phyloP scores from a whole-genome alignment of 108 stramenopile genomes.

The Aurantiochytrium sp. region DNA sequence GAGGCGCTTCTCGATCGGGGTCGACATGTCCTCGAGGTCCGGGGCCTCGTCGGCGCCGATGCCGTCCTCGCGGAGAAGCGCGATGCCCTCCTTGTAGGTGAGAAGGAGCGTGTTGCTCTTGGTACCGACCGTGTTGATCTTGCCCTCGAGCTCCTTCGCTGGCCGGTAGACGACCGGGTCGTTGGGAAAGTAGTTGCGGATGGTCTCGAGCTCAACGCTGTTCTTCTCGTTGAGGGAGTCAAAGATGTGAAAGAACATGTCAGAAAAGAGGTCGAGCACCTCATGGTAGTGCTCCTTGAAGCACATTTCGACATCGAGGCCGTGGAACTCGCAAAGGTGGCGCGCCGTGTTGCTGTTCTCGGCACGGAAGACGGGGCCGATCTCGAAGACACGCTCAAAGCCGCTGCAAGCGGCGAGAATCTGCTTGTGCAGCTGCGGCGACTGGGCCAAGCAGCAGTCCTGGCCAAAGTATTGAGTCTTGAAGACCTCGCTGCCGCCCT shows the following conservation, averaged over 20 bases:
- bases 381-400: constrained; percentile 94
- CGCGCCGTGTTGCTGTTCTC: constrained; percentile 94
- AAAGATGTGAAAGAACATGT: constrained; percentile 94
- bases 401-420: constrained; percentile 93
- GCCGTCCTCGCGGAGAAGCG: constrained; percentile 49
- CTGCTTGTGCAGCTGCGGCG: constrained; percentile 98
- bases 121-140: not conserved
- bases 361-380: constrained; percentile 98
- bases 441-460: constrained; percentile 90
- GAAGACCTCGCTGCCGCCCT: constrained; percentile 94
- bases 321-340: constrained; percentile 98
- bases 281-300: constrained; percentile 99
- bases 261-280: constrained; percentile 86
- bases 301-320: constrained; percentile 96
- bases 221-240: constrained; percentile 79
- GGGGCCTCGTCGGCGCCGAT: constrained; percentile 21
- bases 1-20: constrained; percentile 92
- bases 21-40: constrained; percentile 86
- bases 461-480: constrained; percentile 89
- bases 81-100: constrained; percentile 33
- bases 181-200: constrained; percentile 89
- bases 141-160: not conserved
- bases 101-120: constrained; percentile 48
- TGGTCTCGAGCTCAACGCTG: constrained; percentile 73
- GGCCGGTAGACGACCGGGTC: constrained; percentile 79